Conservation (phyloP, 2,329 filamentous ascomycete genomes). For the Neonectria hederae region DNA sequence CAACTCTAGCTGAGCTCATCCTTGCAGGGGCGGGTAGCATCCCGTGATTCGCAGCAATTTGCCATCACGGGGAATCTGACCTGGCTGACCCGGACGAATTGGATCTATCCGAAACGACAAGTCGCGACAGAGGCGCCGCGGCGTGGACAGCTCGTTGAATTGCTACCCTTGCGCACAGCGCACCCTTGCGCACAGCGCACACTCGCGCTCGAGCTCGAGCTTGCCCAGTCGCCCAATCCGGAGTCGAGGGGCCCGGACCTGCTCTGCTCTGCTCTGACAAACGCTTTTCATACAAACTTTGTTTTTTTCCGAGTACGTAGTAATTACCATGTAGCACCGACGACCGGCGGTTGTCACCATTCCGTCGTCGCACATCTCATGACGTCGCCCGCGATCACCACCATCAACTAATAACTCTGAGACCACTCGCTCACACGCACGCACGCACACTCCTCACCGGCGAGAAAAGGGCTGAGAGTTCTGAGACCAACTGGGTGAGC, state of each 20-base stretch:
- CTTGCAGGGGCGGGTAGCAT: constrained; percentile 25
- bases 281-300: not conserved
- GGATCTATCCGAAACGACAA: constrained; percentile 35
- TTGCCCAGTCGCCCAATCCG: not conserved
- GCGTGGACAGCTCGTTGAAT: not conserved
- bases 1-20: constrained; percentile 30
- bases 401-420: not conserved
- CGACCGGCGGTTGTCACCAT: not conserved
- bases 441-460: not conserved
- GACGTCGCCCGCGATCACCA: not conserved
- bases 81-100: constrained; percentile 42
- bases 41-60: constrained; percentile 39
- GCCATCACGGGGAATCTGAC: constrained; percentile 39
- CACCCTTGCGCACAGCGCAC: not conserved
- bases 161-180: not conserved
- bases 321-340: not conserved
- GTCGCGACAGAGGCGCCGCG: constrained; percentile 19
- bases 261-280: not conserved
- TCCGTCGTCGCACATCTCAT: not conserved
- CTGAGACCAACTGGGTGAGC: not conserved
- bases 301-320: not conserved
- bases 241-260: not conserved
- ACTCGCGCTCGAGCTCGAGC: not conserved
- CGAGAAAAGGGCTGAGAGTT: not conserved
- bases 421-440: not conserved